These are phyloP conservation scores for Schizosaccharomyces osmophilus DNA, from an alignment of 805 yeast species.

Conservation along the genomic window DNA sequence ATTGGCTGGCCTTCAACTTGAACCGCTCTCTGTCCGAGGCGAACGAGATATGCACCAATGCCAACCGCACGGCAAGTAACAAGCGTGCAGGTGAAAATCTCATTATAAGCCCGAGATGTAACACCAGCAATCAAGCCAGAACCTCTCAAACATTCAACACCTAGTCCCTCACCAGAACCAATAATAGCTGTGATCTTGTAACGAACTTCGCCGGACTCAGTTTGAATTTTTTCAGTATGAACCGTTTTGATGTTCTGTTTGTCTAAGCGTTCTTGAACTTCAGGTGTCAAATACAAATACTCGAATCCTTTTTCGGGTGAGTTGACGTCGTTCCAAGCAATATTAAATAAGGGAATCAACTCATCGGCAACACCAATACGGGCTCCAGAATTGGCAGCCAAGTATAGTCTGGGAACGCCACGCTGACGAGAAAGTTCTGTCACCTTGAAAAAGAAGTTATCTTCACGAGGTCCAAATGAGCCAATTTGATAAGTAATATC, in stretches of 20 bases:
- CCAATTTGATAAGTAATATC: slow-evolving; percentile 96
- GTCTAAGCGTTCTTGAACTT: slow-evolving; percentile 33
- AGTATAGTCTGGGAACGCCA: slow-evolving; percentile 86
- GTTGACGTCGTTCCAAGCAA: slow-evolving; percentile 67
- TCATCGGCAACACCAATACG: slow-evolving; percentile 97
- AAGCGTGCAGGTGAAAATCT: slow-evolving; percentile 87
- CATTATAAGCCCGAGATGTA: slow-evolving; percentile 90
- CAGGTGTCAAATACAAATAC: slow-evolving; percentile 60
- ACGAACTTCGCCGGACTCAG: slow-evolving; percentile 67
- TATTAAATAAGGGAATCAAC: slow-evolving; percentile 64
- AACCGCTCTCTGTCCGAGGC: slow-evolving; percentile 95
- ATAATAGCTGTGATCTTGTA: slow-evolving; percentile 59
- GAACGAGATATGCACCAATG: slow-evolving; percentile 95
- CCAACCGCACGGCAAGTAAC: slow-evolving; percentile 99
- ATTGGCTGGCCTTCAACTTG: slow-evolving; percentile 98
- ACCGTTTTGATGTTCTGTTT: slow-evolving; percentile 20
- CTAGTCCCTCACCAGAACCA: slow-evolving; percentile 89
- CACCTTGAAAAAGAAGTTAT: slow-evolving; percentile 69
- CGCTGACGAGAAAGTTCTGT: slow-evolving; percentile 73
- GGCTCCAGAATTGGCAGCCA: slow-evolving; percentile 98
- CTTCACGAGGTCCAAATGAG: slow-evolving; percentile 94
- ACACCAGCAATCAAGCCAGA: slow-evolving; percentile 98
- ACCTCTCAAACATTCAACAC: slow-evolving; percentile 95
- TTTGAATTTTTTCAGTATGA: slow-evolving; percentile 42
- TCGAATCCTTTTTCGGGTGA: slow-evolving; percentile 69